Evolutionary conservation across 176 grass and related monocot genomes (phyloP).

Genomic region (Juncus effusus): DNA sequence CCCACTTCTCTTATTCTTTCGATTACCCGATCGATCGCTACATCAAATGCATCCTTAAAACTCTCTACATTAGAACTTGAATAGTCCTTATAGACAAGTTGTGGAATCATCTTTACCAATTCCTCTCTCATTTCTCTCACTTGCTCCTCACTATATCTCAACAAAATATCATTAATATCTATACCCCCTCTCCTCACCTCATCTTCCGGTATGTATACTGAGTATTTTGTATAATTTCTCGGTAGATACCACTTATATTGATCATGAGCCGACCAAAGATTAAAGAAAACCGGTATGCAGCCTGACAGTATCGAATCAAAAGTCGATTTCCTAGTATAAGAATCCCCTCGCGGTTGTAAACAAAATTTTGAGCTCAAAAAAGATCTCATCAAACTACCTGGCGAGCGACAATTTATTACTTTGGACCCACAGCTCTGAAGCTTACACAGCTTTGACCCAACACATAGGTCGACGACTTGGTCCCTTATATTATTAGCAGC

Average conservation of each 20-base stretch:
- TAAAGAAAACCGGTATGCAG: conserved; percentile 79
- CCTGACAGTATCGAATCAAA: conserved; percentile 78
- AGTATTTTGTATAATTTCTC: conserved; percentile 38
- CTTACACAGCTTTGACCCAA: conserved; percentile 45
- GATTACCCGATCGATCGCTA: conserved; percentile 40
- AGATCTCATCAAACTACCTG: conserved; percentile 70
- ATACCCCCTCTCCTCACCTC: conserved; percentile 29
- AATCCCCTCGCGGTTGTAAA: conserved; percentile 77
- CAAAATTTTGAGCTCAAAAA: conserved; percentile 79
- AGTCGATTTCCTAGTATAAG: conserved; percentile 70
- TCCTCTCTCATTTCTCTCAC: conserved; percentile 55
- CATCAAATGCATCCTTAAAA: conserved; percentile 42
- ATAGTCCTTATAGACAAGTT: conserved; percentile 42
- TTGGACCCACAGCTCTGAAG: conserved; percentile 63
- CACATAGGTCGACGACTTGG: conserved; percentile 65
- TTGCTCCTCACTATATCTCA: conserved; percentile 8
- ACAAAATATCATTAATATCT: too few species aligned
- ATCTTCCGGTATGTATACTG: conserved; percentile 51
- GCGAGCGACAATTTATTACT: conserved; percentile 77
- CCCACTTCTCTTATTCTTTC: conserved; percentile 20
- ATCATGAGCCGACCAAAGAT: conserved; percentile 55
- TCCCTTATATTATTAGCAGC: conserved; percentile 56
- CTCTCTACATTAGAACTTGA: neutral
- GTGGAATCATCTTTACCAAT: conserved; percentile 46
- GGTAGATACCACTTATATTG: conserved; percentile 67